These are phyloP conservation scores for Sisymbrium altissimum DNA, from an alignment of 345 rosid species.

Conservation along the genomic window DNA sequence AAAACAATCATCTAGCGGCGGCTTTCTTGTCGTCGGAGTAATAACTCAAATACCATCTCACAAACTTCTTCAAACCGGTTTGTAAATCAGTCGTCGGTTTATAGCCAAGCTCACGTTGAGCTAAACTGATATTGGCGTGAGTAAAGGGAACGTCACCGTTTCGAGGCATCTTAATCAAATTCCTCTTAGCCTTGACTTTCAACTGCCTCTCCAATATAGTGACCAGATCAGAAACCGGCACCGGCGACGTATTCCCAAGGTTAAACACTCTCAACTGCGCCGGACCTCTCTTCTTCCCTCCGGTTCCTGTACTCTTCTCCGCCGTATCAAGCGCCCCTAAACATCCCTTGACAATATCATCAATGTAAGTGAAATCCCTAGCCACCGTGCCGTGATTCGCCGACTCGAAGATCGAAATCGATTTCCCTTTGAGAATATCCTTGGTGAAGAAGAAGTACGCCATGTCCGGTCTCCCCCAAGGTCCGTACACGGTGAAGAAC, in stretches of 20 bases:
- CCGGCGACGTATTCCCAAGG: conserved; percentile 92
- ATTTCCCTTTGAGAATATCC: conserved; percentile 68
- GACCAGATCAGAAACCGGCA: conserved; percentile 80
- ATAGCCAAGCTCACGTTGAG: conserved; percentile 75
- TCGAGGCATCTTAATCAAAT: conserved; percentile 71
- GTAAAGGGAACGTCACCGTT: conserved; percentile 93
- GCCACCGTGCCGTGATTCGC: conserved; percentile 72
- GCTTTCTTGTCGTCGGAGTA: conserved; percentile 57
- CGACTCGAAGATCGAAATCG: conserved; percentile 66
- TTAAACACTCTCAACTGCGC: conserved; percentile 89
- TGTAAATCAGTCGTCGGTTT: conserved; percentile 87
- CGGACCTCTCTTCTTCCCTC: conserved; percentile 84
- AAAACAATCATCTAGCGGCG: conserved; percentile 44
- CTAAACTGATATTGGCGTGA: conserved; percentile 88
- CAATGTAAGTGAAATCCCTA: conserved; percentile 91
- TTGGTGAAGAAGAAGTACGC: conserved; percentile 88
- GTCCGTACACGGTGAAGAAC: conserved; percentile 88
- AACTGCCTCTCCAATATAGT: conserved; percentile 74
- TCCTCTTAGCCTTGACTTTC: conserved; percentile 86
- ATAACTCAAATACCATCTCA: conserved; percentile 80
- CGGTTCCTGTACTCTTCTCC: conserved; percentile 87
- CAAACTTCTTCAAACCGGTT: conserved; percentile 86
- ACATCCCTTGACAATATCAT: conserved; percentile 92
- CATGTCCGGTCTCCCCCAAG: conserved; percentile 97
- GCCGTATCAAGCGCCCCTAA: conserved; percentile 83